Conservation (phyloP, 75 land plant species). For the Picea sitchensis region DNA sequence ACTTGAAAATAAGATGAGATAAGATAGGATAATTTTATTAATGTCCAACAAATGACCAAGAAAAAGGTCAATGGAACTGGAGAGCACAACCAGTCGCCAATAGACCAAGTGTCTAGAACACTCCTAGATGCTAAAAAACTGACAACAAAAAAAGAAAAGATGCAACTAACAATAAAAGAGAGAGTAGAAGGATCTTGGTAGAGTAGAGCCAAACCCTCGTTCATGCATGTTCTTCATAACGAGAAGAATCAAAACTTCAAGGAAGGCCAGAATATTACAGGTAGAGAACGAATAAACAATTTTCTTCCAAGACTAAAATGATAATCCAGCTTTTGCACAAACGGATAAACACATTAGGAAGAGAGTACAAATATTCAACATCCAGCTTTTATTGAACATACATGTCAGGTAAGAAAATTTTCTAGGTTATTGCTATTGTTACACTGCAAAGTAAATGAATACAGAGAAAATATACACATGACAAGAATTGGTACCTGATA, state of each 20-base stretch:
- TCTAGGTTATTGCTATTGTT: background rate
- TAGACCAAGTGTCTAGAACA: too few relatives aligned
- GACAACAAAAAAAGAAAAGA: too few relatives aligned
- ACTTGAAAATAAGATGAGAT: too few relatives aligned
- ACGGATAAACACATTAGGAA: background rate
- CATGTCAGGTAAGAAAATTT: background rate
- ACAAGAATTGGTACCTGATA: conserved; percentile 51
- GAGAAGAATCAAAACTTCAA: background rate
- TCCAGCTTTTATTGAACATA: background rate
- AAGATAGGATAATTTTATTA: too few relatives aligned
- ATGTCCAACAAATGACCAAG: too few relatives aligned
- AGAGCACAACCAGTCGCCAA: too few relatives aligned
- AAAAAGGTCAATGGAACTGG: too few relatives aligned
- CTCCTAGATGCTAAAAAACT: too few relatives aligned
- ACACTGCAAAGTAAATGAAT: background rate
- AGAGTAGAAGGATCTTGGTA: too few relatives aligned
- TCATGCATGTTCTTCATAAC: background rate
- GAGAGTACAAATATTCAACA: background rate
- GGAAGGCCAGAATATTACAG: background rate
- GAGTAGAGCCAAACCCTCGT: background rate
- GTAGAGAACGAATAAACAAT: background rate
- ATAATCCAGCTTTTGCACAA: too few relatives aligned
- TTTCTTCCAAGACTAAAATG: background rate
- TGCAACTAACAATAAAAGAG: too few relatives aligned
- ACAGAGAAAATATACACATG: background rate